These are phyloP conservation scores for Neopestalotiopsis sp. DNA, from an alignment of 2,329 filamentous ascomycete genomes.

Conservation along the genomic window DNA sequence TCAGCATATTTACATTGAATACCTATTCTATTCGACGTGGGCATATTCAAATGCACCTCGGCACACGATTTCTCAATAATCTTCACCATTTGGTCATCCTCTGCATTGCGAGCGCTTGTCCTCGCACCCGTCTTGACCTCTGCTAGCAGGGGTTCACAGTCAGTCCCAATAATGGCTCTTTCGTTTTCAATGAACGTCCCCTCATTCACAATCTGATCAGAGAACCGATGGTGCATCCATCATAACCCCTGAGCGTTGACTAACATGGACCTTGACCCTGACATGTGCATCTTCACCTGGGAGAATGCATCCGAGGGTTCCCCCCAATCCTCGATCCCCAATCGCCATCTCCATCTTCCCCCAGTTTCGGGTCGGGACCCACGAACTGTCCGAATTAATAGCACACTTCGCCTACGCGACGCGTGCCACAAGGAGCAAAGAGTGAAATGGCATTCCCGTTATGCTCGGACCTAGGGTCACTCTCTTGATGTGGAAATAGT, in stretches of 20 bases:
- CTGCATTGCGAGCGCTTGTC: not conserved
- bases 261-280: not conserved
- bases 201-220: not conserved
- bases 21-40: not conserved
- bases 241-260: not conserved
- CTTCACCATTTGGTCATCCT: not conserved
- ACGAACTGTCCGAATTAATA: not conserved
- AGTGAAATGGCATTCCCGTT: too few species aligned
- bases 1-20: not conserved
- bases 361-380: not conserved
- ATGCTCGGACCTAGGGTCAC: too few species aligned
- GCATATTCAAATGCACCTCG: not conserved
- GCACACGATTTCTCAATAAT: not conserved
- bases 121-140: not conserved
- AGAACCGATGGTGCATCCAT: not conserved
- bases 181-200: not conserved
- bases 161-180: not conserved
- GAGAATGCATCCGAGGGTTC: not conserved
- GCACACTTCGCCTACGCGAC: not conserved
- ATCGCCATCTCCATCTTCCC: not conserved
- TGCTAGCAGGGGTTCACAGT: not conserved
- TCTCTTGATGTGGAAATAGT: too few species aligned
- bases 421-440: too few species aligned
- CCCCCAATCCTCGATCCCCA: too few species aligned
- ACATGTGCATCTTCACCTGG: not conserved